Evolutionary conservation across 2,329 filamentous ascomycete species (phyloP).

Genomic region (Ascochyta clinopodiicola): DNA sequence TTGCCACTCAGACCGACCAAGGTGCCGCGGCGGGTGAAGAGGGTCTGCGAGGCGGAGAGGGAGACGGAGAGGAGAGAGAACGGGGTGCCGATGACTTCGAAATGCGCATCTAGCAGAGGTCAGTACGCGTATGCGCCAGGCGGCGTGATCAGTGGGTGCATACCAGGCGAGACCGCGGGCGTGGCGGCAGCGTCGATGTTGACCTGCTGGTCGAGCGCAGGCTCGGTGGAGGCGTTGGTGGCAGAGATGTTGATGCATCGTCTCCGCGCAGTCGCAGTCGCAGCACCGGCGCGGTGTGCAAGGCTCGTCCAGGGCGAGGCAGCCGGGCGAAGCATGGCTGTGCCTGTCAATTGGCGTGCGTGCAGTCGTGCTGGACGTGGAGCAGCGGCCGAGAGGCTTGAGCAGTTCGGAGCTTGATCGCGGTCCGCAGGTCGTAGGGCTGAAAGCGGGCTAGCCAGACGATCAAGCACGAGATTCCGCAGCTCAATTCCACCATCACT

Average conservation of each 20-base stretch:
- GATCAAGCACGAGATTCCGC: constrained; percentile 8
- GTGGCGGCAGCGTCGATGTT: constrained; percentile 29
- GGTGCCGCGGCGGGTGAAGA: constrained; percentile 91
- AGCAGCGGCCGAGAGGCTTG: not conserved
- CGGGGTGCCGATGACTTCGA: constrained; percentile 89
- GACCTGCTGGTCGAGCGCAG: constrained; percentile 44
- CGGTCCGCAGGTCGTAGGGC: constrained; percentile 12
- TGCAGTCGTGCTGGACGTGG: constrained; percentile 13
- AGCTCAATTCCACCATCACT: constrained; percentile 20
- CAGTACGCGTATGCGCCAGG: not conserved
- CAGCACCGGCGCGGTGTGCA: constrained; percentile 27
- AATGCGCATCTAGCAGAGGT: constrained; percentile 76
- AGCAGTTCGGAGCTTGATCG: constrained; percentile 15
- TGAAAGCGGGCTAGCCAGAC: constrained; percentile 16
- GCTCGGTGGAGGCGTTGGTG: constrained; percentile 51
- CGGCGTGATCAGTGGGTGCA: not conserved
- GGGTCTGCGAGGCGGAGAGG: constrained; percentile 88
- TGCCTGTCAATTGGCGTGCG: constrained; percentile 34
- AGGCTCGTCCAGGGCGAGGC: constrained; percentile 35
- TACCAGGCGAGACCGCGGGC: constrained; percentile 40
- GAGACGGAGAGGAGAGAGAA: constrained; percentile 94
- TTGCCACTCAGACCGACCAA: constrained; percentile 90
- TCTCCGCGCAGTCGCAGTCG: constrained; percentile 30
- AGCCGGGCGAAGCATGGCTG: constrained; percentile 42
- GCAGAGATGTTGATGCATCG: constrained; percentile 56